Conservation (phyloP, 2,329 filamentous ascomycete species). For the Apiospora marii region DNA sequence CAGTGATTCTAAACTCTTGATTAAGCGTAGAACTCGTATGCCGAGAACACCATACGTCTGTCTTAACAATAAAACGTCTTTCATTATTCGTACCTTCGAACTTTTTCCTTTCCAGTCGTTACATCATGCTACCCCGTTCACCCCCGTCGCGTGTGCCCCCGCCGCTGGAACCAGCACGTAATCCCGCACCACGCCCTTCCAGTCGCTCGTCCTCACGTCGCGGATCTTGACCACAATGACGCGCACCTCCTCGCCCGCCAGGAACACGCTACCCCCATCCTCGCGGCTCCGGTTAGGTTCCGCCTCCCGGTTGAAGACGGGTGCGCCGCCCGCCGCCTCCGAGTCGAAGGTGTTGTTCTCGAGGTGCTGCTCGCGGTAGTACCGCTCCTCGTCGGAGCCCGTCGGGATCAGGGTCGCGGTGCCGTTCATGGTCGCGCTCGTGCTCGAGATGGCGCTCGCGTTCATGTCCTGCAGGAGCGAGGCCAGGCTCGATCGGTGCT, state of each 20-base stretch:
- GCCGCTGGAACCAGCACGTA: slow-evolving; percentile 60
- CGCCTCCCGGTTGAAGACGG: slow-evolving; percentile 44
- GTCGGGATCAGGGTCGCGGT: slow-evolving; percentile 74
- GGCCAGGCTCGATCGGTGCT: slow-evolving; percentile 77
- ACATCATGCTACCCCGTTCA: not conserved
- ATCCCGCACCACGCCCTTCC: slow-evolving; percentile 92
- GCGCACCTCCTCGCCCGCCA: slow-evolving; percentile 82
- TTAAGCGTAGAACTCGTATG: not conserved
- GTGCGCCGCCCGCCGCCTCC: slow-evolving; percentile 57
- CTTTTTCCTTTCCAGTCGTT: not conserved
- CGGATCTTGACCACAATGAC: slow-evolving; percentile 87
- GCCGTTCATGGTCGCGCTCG: slow-evolving; percentile 95
- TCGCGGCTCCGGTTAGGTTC: slow-evolving; percentile 42
- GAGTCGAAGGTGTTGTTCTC: slow-evolving; percentile 89
- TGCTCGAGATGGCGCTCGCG: slow-evolving; percentile 83
- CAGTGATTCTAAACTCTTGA: too few relatives aligned
- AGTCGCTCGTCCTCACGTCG: slow-evolving; percentile 89
- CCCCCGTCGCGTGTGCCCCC: not conserved
- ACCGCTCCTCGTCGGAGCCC: slow-evolving; percentile 83
- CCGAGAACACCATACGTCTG: not conserved
- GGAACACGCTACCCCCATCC: slow-evolving; percentile 69
- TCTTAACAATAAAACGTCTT: not conserved
- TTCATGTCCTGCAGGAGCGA: slow-evolving; percentile 90
- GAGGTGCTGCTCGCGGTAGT: slow-evolving; percentile 83
- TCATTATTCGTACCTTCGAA: not conserved